Conservation (phyloP, 768 basidiomycete species). For the Boletus rufocinnamomeus region DNA sequence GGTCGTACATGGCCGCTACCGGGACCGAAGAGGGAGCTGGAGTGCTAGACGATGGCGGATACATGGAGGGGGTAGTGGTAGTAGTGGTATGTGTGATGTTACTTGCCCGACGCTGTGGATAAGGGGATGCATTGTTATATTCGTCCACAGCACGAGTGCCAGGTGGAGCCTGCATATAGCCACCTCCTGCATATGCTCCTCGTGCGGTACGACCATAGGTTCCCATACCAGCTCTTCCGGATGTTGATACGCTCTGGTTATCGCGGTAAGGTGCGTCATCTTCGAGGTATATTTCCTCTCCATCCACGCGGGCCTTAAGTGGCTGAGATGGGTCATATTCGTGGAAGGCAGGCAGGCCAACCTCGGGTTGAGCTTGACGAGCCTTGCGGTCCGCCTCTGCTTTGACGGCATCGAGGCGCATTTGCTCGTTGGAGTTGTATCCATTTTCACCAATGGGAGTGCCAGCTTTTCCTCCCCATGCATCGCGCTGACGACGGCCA, state of each 20-base stretch:
- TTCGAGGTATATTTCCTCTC: constrained; percentile 58
- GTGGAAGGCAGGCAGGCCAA: constrained; percentile 73
- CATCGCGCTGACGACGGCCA: constrained; percentile 48
- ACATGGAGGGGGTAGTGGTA: constrained; percentile 40
- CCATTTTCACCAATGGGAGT: constrained; percentile 30
- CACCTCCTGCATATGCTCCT: constrained; percentile 45
- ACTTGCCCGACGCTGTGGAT: constrained; percentile 45
- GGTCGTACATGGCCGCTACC: constrained; percentile 20
- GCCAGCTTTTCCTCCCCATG: constrained; percentile 40
- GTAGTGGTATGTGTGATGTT: constrained; percentile 43
- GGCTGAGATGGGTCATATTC: constrained; percentile 66
- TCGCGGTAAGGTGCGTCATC: constrained; percentile 43
- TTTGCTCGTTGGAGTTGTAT: constrained; percentile 52
- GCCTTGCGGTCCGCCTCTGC: constrained; percentile 86
- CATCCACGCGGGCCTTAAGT: constrained; percentile 59
- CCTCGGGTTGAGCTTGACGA: constrained; percentile 56
- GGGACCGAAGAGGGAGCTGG: constrained; percentile 18
- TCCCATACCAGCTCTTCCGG: constrained; percentile 27
- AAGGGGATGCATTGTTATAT: constrained; percentile 57
- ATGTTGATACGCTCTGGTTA: constrained; percentile 26
- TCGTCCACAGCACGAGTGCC: constrained; percentile 77
- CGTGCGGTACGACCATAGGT: constrained; percentile 37
- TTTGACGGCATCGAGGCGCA: constrained; percentile 83
- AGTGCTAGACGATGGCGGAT: constrained; percentile 35
- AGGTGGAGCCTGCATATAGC: constrained; percentile 63